Base-by-base conservation (phyloP, 495 filamentous ascomycete genomes). In the Astrothelium macrocarpum region DNA sequence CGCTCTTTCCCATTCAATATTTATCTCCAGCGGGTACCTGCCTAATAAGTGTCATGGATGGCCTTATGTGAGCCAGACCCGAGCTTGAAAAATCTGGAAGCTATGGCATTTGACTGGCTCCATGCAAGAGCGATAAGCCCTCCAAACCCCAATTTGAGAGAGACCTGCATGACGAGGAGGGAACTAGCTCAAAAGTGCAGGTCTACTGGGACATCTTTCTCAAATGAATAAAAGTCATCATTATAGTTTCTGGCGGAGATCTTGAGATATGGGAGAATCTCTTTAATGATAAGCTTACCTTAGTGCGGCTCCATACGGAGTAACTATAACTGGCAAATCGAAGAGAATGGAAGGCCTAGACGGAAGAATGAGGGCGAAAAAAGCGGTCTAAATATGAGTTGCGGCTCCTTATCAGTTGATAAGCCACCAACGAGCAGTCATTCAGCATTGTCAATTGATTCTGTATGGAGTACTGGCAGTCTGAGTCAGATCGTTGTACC, bases 181-280 rank as follows among this genome's bases (percentile, higher is more conserved):
- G 25, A 20, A 9, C 49, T 56, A 56, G 49, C 49, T 56, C 25
- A 5, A 56, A 56, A 56, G 23, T 56, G 49, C 49, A 56, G 49
- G 49, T 56, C 12, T 10, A 56, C 23, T 56, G 23, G 49, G 7
- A 56, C 49, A 29, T 56, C 26, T 56, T 20, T 29, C 25, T 56
- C 9, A 9, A n/a, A 16, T 20, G 49, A 25, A 29, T 5, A 56
- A 29, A 29, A 11, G 5, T 14, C 5, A 14, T 9, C 25, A 29
- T 9, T 29, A 2, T 25, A 10, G 25, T 56, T 29, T 7, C 49
- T 28, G 49, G 49, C 9, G 29, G 20, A 56, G 20, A 26, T 10
- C 5, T 29, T 20, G 49, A 16, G 49, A 56, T n/a, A n/a, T n/a
- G n/a, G n/a, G n/a, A n/a, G n/a, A n/a, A n/a, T n/a, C n/a, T n/a